Evolutionary conservation across 2,329 filamentous ascomycete genomes (phyloP).

Genomic region (Colletotrichum lindemuthianum): DNA sequence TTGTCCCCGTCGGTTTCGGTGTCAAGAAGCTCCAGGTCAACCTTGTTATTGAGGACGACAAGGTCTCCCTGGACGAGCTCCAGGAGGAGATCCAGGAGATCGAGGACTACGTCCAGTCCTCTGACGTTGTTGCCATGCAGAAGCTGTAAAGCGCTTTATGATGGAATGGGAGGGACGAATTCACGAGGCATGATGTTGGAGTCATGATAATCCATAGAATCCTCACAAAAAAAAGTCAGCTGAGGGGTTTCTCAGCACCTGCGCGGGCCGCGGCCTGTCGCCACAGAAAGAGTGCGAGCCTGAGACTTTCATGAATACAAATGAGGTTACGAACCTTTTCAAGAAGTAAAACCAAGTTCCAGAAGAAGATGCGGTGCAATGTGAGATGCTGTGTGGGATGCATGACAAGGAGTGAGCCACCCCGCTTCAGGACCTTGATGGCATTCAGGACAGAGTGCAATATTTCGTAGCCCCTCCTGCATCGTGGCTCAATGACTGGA

Average conservation of each 20-base stretch:
- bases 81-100: conserved; percentile 83
- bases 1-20: conserved; percentile 92
- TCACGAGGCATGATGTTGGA: conserved; percentile 46
- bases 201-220: conserved; percentile 37
- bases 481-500: not conserved
- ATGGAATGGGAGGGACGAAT: conserved; percentile 38
- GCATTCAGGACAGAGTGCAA: not conserved
- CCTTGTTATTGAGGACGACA: conserved; percentile 96
- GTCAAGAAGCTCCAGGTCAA: conserved; percentile 99
- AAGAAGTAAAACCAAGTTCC: conserved; percentile 20
- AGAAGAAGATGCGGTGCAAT: too few relatives aligned
- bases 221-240: conserved; percentile 35
- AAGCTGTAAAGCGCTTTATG: conserved; percentile 37
- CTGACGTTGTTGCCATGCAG: conserved; percentile 70
- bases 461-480: too few relatives aligned
- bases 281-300: conserved; percentile 29
- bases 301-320: conserved; percentile 33
- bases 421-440: conserved; percentile 8
- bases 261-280: conserved; percentile 15
- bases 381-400: too few relatives aligned
- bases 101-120: conserved; percentile 97
- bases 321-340: conserved; percentile 35
- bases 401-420: conserved; percentile 1
- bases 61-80: conserved; percentile 87
- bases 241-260: conserved; percentile 29